phyloP scores from a whole-genome alignment of 1,284 basidiomycete species.

The Lentinula novae-zelandiae region DNA sequence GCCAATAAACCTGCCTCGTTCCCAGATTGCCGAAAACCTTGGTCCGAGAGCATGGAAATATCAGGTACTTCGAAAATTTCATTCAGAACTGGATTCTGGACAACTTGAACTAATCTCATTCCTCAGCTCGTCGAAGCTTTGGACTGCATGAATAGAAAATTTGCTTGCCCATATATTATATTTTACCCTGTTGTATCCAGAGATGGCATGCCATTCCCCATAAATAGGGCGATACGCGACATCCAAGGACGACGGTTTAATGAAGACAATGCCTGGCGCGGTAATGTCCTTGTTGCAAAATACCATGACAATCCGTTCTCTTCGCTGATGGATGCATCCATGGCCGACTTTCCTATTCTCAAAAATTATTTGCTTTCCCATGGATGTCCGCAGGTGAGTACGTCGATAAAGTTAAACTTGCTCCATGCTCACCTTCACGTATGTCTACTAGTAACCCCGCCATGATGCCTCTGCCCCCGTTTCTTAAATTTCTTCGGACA shows the following conservation, averaged over 20 bases:
- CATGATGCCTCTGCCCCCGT: background rate
- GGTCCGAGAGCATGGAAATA: conserved; percentile 68
- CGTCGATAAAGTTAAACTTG: conserved; percentile 3
- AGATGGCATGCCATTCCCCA: conserved; percentile 73
- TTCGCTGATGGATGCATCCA: conserved; percentile 66
- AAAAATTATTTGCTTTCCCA: conserved; percentile 73
- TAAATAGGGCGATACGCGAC: conserved; percentile 70
- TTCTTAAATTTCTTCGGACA: background rate
- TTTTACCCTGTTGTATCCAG: conserved; percentile 73
- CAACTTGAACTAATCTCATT: background rate
- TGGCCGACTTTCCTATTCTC: conserved; percentile 76
- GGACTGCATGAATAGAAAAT: conserved; percentile 74
- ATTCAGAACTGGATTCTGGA: background rate
- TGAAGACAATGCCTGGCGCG: conserved; percentile 68
- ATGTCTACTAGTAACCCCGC: background rate
- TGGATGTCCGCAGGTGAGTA: conserved; percentile 37
- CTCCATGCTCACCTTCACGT: background rate
- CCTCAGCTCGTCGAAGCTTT: conserved; percentile 65
- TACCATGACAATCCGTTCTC: conserved; percentile 67
- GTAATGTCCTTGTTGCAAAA: conserved; percentile 73
- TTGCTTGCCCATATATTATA: conserved; percentile 71
- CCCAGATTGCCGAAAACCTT: conserved; percentile 60
- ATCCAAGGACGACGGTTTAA: conserved; percentile 60
- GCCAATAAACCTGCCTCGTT: conserved; percentile 10
- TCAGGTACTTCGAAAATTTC: conserved; percentile 38